Conservation (phyloP, 179 eudicot species). For the Amaranthus tricolor region DNA sequence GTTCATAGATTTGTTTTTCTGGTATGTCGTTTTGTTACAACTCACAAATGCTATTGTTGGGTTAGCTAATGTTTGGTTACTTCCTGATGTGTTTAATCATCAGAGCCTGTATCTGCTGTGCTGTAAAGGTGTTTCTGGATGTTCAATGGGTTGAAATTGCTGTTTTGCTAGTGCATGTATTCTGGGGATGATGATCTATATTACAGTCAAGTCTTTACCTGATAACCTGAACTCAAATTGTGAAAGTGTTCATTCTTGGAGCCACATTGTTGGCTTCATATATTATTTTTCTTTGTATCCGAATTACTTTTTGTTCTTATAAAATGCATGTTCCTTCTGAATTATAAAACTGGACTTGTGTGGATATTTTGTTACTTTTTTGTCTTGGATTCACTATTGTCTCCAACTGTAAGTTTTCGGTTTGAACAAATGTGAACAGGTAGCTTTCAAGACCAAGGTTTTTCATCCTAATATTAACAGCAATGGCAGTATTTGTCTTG, state of each 20-base stretch:
- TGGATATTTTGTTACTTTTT: neutral
- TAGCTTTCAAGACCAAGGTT: constrained; percentile 48
- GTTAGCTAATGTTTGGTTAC: neutral
- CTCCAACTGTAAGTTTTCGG: neutral
- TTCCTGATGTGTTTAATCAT: neutral
- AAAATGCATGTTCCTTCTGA: neutral
- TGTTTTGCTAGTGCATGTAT: neutral
- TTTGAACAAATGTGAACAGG: constrained; percentile 22
- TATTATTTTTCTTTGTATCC: neutral
- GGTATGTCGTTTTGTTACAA: no score
- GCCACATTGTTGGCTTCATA: neutral
- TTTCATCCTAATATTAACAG: constrained; percentile 50
- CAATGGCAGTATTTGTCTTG: constrained; percentile 51
- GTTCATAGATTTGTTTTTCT: neutral
- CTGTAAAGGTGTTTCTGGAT: neutral
- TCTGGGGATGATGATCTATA: neutral
- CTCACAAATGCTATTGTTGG: no score
- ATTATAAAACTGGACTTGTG: neutral
- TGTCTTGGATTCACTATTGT: neutral
- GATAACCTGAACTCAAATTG: neutral
- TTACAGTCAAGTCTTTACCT: neutral
- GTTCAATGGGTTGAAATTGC: neutral
- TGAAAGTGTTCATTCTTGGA: neutral
- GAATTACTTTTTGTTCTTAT: neutral
- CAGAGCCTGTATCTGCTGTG: neutral